These are phyloP conservation scores for Stephanodiscus minutulus DNA, from an alignment of 108 stramenopile genomes.

Conservation along the genomic window DNA sequence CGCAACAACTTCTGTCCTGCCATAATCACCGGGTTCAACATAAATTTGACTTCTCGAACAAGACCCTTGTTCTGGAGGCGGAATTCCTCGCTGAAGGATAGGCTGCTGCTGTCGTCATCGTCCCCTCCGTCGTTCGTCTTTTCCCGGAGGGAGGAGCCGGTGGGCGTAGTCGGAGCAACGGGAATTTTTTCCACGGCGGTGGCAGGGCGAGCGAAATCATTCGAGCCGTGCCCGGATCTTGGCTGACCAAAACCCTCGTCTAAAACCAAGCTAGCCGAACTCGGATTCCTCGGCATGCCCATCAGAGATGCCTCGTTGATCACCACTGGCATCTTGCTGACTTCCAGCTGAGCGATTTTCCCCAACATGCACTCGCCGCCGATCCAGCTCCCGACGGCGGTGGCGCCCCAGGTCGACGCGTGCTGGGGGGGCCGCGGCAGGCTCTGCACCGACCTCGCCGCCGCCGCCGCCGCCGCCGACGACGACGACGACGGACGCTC, in stretches of 20 bases:
- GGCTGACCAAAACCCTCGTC: background rate
- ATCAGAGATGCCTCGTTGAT: background rate
- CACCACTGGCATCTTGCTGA: background rate
- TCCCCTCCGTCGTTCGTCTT: background rate
- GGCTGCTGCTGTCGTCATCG: background rate
- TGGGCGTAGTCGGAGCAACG: background rate
- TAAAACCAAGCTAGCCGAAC: background rate
- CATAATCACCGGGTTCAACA: background rate
- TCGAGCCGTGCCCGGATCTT: background rate
- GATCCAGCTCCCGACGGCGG: background rate
- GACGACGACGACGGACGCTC: background rate
- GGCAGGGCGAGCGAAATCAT: background rate
- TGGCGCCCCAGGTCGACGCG: background rate
- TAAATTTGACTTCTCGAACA: conserved; percentile 2
- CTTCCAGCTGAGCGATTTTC: conserved; percentile 7
- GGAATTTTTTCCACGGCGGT: background rate
- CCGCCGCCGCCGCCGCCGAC: no score
- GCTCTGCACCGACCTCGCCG: background rate
- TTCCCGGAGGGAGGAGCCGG: background rate
- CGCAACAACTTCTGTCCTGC: conserved; percentile 3
- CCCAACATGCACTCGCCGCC: conserved; percentile 10
- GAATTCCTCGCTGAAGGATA: conserved; percentile 7
- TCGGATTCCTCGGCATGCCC: background rate
- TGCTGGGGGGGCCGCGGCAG: background rate
- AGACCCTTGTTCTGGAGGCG: conserved; percentile 7